These are phyloP conservation scores for Cantharellus cinnabarinus DNA, from an alignment of 768 basidiomycete genomes.

Conservation along the genomic window DNA sequence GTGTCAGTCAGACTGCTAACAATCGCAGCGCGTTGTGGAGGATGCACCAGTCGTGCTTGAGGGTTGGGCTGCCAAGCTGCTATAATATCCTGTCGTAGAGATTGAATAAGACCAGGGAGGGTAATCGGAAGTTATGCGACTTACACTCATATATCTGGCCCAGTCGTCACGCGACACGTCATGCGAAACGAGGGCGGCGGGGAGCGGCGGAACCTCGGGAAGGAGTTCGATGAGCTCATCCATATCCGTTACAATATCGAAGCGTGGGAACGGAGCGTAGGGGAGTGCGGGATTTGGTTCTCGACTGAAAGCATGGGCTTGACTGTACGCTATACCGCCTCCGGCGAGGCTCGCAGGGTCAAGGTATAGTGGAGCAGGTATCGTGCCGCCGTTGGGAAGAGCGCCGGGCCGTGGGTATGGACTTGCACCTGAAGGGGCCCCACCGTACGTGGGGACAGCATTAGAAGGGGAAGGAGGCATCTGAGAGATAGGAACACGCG, in stretches of 20 bases:
- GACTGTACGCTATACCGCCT: not conserved
- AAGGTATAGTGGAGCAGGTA: not conserved
- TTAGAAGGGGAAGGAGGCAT: not conserved
- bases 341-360: not conserved
- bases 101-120: not conserved
- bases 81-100: constrained; percentile 35
- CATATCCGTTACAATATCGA: constrained; percentile 52
- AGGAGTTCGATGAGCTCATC: constrained; percentile 33
- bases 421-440: not conserved
- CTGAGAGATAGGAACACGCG: not conserved
- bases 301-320: not conserved
- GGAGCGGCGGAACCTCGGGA: constrained; percentile 36
- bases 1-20: constrained; percentile 49
- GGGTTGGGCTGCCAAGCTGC: constrained; percentile 39
- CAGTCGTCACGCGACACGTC: constrained; percentile 66
- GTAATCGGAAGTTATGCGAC: constrained; percentile 10
- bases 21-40: constrained; percentile 21
- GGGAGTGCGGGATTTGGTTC: constrained; percentile 11
- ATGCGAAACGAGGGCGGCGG: constrained; percentile 46
- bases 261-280: constrained; percentile 47
- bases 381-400: not conserved
- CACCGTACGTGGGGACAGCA: not conserved
- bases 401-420: not conserved
- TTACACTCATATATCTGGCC: constrained; percentile 56
- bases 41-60: constrained; percentile 16